Evolutionary conservation across 2,329 filamentous ascomycete genomes (phyloP).

Genomic region (Phymatotrichopsis omnivora): DNA sequence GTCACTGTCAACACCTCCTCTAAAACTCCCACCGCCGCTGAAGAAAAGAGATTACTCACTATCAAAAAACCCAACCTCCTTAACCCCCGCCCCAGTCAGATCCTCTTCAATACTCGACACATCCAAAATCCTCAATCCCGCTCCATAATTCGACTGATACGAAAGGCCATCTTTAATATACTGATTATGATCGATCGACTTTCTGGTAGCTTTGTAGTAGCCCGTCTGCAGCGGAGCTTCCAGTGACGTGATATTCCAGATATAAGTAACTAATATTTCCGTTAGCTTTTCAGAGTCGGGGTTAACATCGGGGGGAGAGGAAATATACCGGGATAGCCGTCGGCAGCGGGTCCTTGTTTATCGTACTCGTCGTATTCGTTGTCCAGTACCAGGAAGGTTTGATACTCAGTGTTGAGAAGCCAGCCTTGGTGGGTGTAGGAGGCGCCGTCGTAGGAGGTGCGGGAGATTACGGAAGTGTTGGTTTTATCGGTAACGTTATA

Average conservation of each 20-base stretch:
- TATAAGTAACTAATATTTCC: slow-evolving; percentile 36
- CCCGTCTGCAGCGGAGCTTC: slow-evolving; percentile 38
- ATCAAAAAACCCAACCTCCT: slow-evolving; percentile 39
- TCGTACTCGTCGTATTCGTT: slow-evolving; percentile 39
- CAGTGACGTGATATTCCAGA: slow-evolving; percentile 38
- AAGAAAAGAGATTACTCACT: slow-evolving; percentile 8
- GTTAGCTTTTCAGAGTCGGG: background rate
- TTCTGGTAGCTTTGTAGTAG: slow-evolving; percentile 36
- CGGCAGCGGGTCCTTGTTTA: slow-evolving; percentile 32
- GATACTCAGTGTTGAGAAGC: slow-evolving; percentile 41
- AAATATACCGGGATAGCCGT: slow-evolving; percentile 26
- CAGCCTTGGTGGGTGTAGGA: slow-evolving; percentile 51
- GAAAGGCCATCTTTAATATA: slow-evolving; percentile 38
- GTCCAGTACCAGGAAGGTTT: slow-evolving; percentile 38
- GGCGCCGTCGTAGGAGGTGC: slow-evolving; percentile 47
- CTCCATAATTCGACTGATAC: slow-evolving; percentile 40
- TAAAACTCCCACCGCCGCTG: background rate
- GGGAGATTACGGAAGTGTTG: slow-evolving; percentile 41
- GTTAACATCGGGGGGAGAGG: background rate
- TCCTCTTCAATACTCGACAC: slow-evolving; percentile 37
- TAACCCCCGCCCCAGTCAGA: slow-evolving; percentile 37
- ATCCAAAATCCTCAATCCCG: slow-evolving; percentile 38
- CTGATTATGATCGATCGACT: slow-evolving; percentile 42
- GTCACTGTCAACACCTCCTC: background rate
- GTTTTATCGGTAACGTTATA: slow-evolving; percentile 46